A percentile compares a stretch with the other conserved stretches of the same genome.
Conservation (phyloP, 441 rosid species). For the Erysimum cheiri region DNA sequence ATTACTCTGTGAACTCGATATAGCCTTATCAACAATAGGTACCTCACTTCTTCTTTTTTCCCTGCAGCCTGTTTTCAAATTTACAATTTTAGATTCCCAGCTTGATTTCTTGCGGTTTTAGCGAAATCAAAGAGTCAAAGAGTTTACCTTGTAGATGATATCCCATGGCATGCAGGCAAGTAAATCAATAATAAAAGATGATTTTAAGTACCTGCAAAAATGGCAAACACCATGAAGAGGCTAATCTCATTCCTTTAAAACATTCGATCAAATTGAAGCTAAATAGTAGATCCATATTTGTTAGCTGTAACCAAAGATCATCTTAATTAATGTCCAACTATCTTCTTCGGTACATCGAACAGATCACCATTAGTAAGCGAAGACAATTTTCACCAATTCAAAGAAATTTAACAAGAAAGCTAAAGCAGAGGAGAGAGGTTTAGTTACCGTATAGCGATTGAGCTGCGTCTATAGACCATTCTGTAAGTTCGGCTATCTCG, state of each 20-base stretch:
- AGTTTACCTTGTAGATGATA: conserved; percentile 59
- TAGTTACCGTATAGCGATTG: conserved; percentile 59
- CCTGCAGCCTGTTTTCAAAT: conserved; percentile 51
- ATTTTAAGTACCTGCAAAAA: conserved; percentile 59
- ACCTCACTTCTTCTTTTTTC: conserved; percentile 60
- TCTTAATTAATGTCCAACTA: no score
- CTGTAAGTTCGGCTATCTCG: conserved; percentile 55
- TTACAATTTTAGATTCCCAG: background rate
- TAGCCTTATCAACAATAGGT: conserved; percentile 62
- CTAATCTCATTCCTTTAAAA: background rate
- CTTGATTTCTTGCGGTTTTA: background rate
- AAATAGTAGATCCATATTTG: background rate
- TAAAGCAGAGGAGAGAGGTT: background rate
- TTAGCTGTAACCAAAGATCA: no score
- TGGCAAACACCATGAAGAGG: background rate
- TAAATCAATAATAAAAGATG: conserved; percentile 58
- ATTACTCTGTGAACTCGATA: conserved; percentile 55
- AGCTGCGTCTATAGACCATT: conserved; percentile 55
- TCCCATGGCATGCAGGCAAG: conserved; percentile 79
- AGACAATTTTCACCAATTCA: background rate
- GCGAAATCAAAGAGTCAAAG: background rate
- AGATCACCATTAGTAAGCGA: background rate
- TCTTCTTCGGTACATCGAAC: no score
- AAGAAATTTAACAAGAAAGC: background rate
- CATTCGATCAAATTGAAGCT: background rate